Conservation (phyloP, 1,139 yeast genomes). For the Suhomyces panamericanus region DNA sequence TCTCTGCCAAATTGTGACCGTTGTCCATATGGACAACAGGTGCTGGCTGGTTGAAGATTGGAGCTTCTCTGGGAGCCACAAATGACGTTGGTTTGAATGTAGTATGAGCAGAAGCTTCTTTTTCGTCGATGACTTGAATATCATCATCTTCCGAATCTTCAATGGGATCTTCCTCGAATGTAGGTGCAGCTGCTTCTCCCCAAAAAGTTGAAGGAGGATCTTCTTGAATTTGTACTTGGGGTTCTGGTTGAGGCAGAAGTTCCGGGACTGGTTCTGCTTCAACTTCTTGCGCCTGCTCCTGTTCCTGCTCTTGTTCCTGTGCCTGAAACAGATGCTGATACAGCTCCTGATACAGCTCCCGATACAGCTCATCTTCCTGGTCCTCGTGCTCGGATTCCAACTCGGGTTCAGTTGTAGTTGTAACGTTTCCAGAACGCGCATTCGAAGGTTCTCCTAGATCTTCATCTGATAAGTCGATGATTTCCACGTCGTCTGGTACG, state of each 20-base stretch:
- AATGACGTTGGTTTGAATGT: conserved; percentile 24
- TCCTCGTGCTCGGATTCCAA: too few relatives aligned
- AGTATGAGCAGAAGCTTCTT: conserved; percentile 19
- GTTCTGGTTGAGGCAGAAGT: too few relatives aligned
- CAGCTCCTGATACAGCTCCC: too few relatives aligned
- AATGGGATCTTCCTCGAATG: background rate
- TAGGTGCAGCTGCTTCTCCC: too few relatives aligned
- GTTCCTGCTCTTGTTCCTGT: background rate
- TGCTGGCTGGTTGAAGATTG: conserved; percentile 30
- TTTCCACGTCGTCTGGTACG: conserved; percentile 5
- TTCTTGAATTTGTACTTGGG: too few relatives aligned
- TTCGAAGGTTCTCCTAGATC: conserved; percentile 1
- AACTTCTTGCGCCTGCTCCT: too few relatives aligned
- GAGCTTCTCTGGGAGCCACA: background rate
- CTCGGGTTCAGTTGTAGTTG: too few relatives aligned
- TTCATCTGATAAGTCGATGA: conserved; percentile 13
- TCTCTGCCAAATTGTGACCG: background rate
- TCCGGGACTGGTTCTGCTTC: too few relatives aligned
- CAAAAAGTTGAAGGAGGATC: too few relatives aligned
- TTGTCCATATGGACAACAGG: conserved; percentile 31
- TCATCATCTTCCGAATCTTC: conserved; percentile 23
- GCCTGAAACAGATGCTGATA: too few relatives aligned
- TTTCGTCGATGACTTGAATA: conserved; percentile 22
- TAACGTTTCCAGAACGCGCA: too few relatives aligned
- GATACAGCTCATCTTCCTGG: too few relatives aligned